A percentile compares a stretch with the other conserved stretches of the same genome.
phyloP scores from a whole-genome alignment of 1,139 yeast species.

The Lodderomyces margitis region DNA sequence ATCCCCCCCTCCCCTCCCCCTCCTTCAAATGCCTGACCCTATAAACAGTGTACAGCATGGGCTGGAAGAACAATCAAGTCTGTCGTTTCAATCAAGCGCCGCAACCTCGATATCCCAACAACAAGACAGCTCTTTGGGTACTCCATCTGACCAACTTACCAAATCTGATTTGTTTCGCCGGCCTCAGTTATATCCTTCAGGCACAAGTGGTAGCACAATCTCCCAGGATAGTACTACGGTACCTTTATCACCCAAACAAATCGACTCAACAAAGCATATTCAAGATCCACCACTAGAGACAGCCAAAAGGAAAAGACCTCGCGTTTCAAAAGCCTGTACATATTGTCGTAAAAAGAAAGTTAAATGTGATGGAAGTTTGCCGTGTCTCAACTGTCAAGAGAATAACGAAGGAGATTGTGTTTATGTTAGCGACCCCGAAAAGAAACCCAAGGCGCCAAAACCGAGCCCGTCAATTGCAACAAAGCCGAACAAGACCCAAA shows the following conservation, averaged over 20 bases:
- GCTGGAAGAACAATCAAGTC: neutral
- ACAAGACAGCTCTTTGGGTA: neutral
- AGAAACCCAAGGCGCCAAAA: slow-evolving; percentile 14
- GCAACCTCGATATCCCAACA: neutral
- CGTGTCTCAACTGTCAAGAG: slow-evolving; percentile 43
- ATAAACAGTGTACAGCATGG: neutral
- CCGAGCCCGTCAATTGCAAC: neutral
- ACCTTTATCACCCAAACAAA: slow-evolving; percentile 6
- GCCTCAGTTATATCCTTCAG: neutral
- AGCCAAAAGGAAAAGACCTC: slow-evolving; percentile 12
- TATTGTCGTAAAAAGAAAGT: slow-evolving; percentile 48
- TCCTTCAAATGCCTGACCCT: neutral
- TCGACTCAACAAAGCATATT: neutral
- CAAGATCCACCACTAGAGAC: neutral
- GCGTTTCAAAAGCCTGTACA: slow-evolving; percentile 53
- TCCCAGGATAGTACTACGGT: slow-evolving; percentile 7
- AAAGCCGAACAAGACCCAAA: slow-evolving; percentile 7
- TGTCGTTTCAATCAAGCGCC: neutral
- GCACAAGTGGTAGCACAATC: slow-evolving; percentile 7
- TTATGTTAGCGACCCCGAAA: slow-evolving; percentile 24
- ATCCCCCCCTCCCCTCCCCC: too few species aligned
- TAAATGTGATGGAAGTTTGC: slow-evolving; percentile 47
- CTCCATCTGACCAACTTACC: neutral
- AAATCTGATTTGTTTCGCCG: neutral
- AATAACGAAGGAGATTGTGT: slow-evolving; percentile 24